Evolutionary conservation across 768 basidiomycete genomes (phyloP).

Genomic region (Panellus pusillus): DNA sequence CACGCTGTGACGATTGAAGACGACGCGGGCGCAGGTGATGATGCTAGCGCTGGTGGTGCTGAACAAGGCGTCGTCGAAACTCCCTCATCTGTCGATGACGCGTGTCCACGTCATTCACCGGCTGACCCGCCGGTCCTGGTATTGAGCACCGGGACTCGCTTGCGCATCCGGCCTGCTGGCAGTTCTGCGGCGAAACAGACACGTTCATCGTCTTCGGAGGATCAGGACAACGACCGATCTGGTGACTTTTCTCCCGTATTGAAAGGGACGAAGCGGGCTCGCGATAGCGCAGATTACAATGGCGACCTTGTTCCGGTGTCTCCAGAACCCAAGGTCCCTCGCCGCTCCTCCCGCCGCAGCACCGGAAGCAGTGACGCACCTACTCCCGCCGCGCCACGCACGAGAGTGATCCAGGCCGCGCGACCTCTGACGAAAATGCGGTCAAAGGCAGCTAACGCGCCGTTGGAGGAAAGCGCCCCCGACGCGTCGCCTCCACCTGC

Average conservation of each 20-base stretch:
- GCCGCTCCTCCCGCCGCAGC: conserved; percentile 18
- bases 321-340: conserved; percentile 14
- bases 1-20: conserved; percentile 49
- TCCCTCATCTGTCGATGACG: neutral
- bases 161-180: conserved; percentile 50
- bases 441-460: neutral
- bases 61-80: conserved; percentile 46
- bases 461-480: neutral
- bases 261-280: conserved; percentile 10
- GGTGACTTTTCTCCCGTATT: conserved; percentile 10
- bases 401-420: conserved; percentile 5
- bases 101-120: conserved; percentile 27
- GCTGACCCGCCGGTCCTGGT: conserved; percentile 38
- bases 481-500: neutral
- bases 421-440: neutral
- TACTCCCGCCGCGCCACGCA: conserved; percentile 14
- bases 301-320: conserved; percentile 1
- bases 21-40: conserved; percentile 42
- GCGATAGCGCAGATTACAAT: conserved; percentile 8
- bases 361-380: conserved; percentile 14
- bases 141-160: conserved; percentile 46
- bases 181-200: neutral
- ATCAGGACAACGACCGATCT: conserved; percentile 18
- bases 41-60: conserved; percentile 26
- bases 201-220: neutral